phyloP scores from a whole-genome alignment of 192 early-diverging fungal genomes.

The Coemansia interrupta region DNA sequence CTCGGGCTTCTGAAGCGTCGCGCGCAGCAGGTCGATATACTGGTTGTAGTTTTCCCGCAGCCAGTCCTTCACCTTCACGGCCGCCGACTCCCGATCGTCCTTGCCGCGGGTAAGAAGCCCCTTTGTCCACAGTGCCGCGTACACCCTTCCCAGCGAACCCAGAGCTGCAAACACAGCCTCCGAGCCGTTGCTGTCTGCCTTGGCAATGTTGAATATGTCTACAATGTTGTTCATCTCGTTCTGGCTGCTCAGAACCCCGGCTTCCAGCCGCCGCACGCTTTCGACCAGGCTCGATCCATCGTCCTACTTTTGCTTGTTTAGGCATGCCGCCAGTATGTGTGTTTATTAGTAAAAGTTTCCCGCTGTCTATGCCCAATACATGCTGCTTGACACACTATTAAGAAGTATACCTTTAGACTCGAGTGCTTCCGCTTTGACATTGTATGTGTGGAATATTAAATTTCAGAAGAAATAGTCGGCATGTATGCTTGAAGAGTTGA shows the following conservation, averaged over 20 bases:
- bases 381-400: background rate
- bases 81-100: constrained; percentile 12
- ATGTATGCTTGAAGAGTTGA: too few relatives aligned
- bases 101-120: constrained; percentile 24
- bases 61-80: constrained; percentile 68
- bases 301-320: constrained; percentile 6
- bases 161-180: constrained; percentile 67
- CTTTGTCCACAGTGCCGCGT: constrained; percentile 48
- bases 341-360: constrained; percentile 6
- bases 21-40: constrained; percentile 59
- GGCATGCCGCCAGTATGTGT: background rate
- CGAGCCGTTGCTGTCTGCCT: constrained; percentile 34
- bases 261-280: constrained; percentile 59
- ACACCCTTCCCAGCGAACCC: constrained; percentile 71
- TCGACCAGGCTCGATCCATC: constrained; percentile 16
- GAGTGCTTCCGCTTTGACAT: constrained; percentile 30
- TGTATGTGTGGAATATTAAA: background rate
- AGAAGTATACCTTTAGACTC: background rate
- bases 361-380: background rate
- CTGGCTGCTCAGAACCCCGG: constrained; percentile 62
- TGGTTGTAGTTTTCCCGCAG: constrained; percentile 70
- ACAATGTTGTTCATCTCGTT: constrained; percentile 75
- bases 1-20: constrained; percentile 58
- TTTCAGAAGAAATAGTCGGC: too few relatives aligned
- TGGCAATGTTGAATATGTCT: constrained; percentile 44